phyloP scores from a whole-genome alignment of 2,329 filamentous ascomycete genomes.

The Blumeria hordei region DNA sequence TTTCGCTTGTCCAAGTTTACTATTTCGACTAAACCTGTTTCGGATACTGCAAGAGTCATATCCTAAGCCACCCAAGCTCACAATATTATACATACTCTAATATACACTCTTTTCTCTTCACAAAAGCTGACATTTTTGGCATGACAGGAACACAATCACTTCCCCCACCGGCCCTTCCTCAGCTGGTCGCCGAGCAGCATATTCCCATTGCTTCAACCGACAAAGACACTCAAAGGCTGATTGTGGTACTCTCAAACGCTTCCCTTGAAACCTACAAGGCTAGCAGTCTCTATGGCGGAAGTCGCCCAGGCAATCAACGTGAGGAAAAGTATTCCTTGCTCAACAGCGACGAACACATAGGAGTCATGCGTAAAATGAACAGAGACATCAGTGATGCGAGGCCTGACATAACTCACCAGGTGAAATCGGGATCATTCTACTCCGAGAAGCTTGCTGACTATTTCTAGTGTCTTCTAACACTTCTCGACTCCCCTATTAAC shows the following conservation, averaged over 20 bases:
- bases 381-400: slow-evolving; percentile 93
- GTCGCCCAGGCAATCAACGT: slow-evolving; percentile 32
- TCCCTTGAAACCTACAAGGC: slow-evolving; percentile 96
- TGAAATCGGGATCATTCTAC: slow-evolving; percentile 21
- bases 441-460: slow-evolving; percentile 8
- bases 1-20: neutral
- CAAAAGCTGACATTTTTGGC: slow-evolving; percentile 7
- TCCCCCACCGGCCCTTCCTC: slow-evolving; percentile 71
- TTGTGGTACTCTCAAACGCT: slow-evolving; percentile 90
- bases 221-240: slow-evolving; percentile 75
- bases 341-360: slow-evolving; percentile 98
- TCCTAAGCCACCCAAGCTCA: neutral
- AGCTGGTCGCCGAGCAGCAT: slow-evolving; percentile 83
- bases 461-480: slow-evolving; percentile 70
- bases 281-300: slow-evolving; percentile 34
- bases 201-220: slow-evolving; percentile 61
- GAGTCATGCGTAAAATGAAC: slow-evolving; percentile 98
- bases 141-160: slow-evolving; percentile 72
- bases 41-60: neutral
- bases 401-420: slow-evolving; percentile 96
- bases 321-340: slow-evolving; percentile 95
- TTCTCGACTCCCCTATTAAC: slow-evolving; percentile 95
- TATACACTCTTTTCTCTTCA: neutral
- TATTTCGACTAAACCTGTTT: neutral
- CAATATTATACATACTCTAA: too few relatives aligned